Percentiles rank a stretch among this genome's conserved stretches.
Conservation (phyloP, 23 red algal species). For the Gracilaria caudata region DNA sequence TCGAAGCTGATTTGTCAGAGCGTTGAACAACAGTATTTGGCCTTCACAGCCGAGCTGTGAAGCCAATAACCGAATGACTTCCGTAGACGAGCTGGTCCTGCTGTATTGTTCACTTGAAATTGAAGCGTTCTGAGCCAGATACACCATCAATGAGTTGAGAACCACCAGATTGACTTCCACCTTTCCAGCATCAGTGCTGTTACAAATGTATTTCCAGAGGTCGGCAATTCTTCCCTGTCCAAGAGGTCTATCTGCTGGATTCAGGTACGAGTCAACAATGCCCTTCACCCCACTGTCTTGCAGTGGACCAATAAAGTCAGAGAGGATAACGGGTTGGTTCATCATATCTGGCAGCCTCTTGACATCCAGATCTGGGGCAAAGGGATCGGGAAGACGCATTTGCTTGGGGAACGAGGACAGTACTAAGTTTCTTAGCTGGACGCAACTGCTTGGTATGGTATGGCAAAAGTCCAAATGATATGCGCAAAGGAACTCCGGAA, state of each 20-base stretch:
- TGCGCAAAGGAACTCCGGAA: slow-evolving; percentile 94
- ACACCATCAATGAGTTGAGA: slow-evolving; percentile 89
- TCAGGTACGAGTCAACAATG: slow-evolving; percentile 76
- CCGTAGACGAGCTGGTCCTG: slow-evolving; percentile 26
- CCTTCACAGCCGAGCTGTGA: slow-evolving; percentile 86
- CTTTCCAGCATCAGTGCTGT: neutral
- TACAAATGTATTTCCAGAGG: slow-evolving; percentile 29
- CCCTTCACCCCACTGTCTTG: slow-evolving; percentile 47
- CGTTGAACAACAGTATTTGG: slow-evolving; percentile 78
- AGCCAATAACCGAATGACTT: slow-evolving; percentile 73
- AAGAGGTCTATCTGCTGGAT: neutral
- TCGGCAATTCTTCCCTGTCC: neutral
- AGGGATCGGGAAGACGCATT: slow-evolving; percentile 96
- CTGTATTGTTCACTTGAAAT: neutral
- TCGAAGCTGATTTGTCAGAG: slow-evolving; percentile 89
- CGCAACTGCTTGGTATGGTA: slow-evolving; percentile 77
- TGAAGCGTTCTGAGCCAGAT: slow-evolving; percentile 69
- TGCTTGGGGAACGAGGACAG: slow-evolving; percentile 87
- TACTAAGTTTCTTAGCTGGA: slow-evolving; percentile 94
- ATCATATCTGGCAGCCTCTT: slow-evolving; percentile 82
- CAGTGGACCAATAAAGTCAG: slow-evolving; percentile 61
- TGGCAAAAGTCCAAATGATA: slow-evolving; percentile 84
- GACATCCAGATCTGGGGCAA: slow-evolving; percentile 87
- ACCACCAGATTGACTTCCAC: slow-evolving; percentile 44
- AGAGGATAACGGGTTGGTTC: slow-evolving; percentile 65